phyloP scores from a whole-genome alignment of 2,329 filamentous ascomycete genomes.

The Myriangium duriaei region DNA sequence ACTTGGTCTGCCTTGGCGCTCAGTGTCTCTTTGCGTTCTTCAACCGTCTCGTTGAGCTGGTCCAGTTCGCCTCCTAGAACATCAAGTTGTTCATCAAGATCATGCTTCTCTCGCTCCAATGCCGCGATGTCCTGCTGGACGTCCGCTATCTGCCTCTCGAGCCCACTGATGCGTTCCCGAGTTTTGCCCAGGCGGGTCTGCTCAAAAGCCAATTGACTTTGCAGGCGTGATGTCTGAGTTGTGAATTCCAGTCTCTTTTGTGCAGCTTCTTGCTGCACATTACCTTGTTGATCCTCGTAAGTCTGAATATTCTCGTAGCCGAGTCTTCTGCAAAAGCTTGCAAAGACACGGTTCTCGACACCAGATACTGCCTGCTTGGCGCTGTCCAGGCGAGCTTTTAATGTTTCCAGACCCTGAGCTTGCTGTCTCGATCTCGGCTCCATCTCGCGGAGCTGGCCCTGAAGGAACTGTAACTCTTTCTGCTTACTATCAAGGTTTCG shows the following conservation, averaged over 20 bases:
- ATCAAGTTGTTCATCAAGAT: constrained; percentile 61
- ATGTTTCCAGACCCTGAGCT: constrained; percentile 51
- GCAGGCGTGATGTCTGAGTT: constrained; percentile 55
- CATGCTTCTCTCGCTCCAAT: constrained; percentile 59
- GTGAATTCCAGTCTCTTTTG: constrained; percentile 80
- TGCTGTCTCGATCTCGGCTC: constrained; percentile 69
- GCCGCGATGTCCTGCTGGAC: constrained; percentile 57
- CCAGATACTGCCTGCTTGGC: constrained; percentile 55
- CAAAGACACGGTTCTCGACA: constrained; percentile 82
- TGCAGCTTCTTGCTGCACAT: constrained; percentile 76
- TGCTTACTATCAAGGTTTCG: constrained; percentile 77
- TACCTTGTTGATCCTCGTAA: constrained; percentile 88
- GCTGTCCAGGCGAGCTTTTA: constrained; percentile 43
- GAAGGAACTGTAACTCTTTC: constrained; percentile 63
- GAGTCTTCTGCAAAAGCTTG: constrained; percentile 70
- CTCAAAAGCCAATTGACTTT: constrained; percentile 50
- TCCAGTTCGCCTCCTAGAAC: constrained; percentile 65
- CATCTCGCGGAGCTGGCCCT: constrained; percentile 60
- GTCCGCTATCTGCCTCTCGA: constrained; percentile 54
- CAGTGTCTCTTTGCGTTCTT: constrained; percentile 55
- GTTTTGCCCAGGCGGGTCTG: constrained; percentile 62
- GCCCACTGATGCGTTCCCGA: constrained; percentile 52
- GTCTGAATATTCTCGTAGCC: constrained; percentile 83
- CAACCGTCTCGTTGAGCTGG: constrained; percentile 58
- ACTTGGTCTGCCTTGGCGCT: constrained; percentile 61